Evolutionary conservation across 2,329 filamentous ascomycete genomes (phyloP), one percentile per base, ranked within the genome.

Genomic region (Xylariaceae sp.): DNA sequence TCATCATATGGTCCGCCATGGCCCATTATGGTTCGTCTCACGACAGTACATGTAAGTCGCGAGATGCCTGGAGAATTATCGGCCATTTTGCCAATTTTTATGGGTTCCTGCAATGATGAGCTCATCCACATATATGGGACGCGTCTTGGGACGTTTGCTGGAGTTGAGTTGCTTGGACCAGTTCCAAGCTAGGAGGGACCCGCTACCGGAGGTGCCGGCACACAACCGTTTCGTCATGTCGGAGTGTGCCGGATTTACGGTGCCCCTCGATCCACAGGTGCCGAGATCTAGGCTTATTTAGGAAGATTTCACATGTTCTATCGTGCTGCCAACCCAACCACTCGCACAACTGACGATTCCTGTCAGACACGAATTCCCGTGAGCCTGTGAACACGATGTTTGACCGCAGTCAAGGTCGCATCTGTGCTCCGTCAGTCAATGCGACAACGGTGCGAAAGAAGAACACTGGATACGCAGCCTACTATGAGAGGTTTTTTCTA

Each of bases 111-210:
- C 54, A 57, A 57, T 56, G 49, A 59, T 55, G 48, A 26, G 32
- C 23, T 42, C 45, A 29, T 51, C 59, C 59, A 62, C 59, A 57
- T 62, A 62, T 62, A 62, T 60, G 59, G 59, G 56, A n/a, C 56
- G n/a, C 56, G 59, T 59, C 59, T 53, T 52, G 53, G 57, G 46
- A 20, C 47, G 44, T 44, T 55, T 51, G 52, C n/a, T 46, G 48
- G 46, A 62, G 26, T 42, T 44, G 21, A n/a, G n/a, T n/a, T 7
- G 20, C 20, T 20, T 2, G 5, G 19, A 12, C 19, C 14, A 20
- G 20, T 26, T 23, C 14, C 26, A 2, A 16, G 5, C 40, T n/a
- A 57, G 50, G 52, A 53, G 56, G 14, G 32, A 10, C 6, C 6
- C 12, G 12, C 32, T 10, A 37, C 32, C 32, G 32, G 32, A 16